Evolutionary conservation across 805 yeast species (phyloP).

Genomic region (Cyberlindnera bimundalis): DNA sequence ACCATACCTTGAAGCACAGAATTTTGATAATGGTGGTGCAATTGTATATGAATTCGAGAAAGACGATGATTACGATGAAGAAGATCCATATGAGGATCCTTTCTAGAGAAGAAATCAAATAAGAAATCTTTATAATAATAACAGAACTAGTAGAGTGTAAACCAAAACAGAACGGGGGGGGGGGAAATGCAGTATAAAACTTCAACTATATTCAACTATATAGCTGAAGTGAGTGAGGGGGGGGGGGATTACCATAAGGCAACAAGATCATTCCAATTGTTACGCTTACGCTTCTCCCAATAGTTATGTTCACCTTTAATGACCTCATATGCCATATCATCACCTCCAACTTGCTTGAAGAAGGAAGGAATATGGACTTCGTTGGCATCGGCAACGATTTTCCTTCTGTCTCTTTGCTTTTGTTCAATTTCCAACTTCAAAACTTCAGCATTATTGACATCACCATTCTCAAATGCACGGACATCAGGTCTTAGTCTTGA

Average conservation of each 20-base stretch:
- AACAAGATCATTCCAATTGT: slow-evolving; percentile 56
- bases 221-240: background rate
- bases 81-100: slow-evolving; percentile 97
- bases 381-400: slow-evolving; percentile 44
- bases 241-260: slow-evolving; percentile 51
- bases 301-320: slow-evolving; percentile 60
- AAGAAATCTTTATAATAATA: too few relatives aligned
- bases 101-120: slow-evolving; percentile 45
- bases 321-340: slow-evolving; percentile 44
- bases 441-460: slow-evolving; percentile 66
- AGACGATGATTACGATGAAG: slow-evolving; percentile 97
- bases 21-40: slow-evolving; percentile 81
- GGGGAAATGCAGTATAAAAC: too few relatives aligned
- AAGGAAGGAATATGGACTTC: slow-evolving; percentile 54
- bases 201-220: too few relatives aligned
- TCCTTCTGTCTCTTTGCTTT: slow-evolving; percentile 74
- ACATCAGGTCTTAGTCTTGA: slow-evolving; percentile 90
- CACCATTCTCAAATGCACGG: slow-evolving; percentile 63
- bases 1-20: slow-evolving; percentile 90
- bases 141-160: too few relatives aligned
- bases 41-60: slow-evolving; percentile 93
- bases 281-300: slow-evolving; percentile 71
- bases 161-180: too few relatives aligned
- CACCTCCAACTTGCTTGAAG: slow-evolving; percentile 41
- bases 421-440: slow-evolving; percentile 71